Evolutionary conservation across 805 yeast genomes (phyloP).

Genomic region (Wickerhamomyces strasburgensis): DNA sequence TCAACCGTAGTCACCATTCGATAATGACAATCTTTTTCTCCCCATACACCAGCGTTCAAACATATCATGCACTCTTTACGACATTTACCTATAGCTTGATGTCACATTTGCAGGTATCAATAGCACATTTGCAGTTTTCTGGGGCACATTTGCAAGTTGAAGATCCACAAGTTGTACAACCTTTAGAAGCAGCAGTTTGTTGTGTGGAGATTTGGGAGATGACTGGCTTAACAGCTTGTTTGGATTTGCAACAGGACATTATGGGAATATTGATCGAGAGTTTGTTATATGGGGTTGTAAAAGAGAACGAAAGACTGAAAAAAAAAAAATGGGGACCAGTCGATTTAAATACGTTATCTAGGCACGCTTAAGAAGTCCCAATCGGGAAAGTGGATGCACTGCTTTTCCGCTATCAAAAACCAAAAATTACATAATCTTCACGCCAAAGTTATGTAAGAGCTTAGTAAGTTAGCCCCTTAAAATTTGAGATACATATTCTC

Average conservation of each 20-base stretch:
- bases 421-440: no score
- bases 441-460: no score
- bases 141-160: conserved; percentile 25
- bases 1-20: no score
- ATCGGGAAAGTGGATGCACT: conserved; percentile 17
- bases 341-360: no score
- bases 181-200: conserved; percentile 22
- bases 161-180: conserved; percentile 22
- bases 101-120: conserved; percentile 21
- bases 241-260: conserved; percentile 22
- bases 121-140: conserved; percentile 23
- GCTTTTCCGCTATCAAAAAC: no score
- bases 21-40: conserved; percentile 2
- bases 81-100: conserved; percentile 16
- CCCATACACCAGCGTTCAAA: no score
- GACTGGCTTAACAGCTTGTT: conserved; percentile 10
- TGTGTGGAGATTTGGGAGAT: conserved; percentile 14
- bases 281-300: no score
- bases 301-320: no score
- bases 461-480: background rate
- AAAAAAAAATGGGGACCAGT: no score
- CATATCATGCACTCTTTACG: no score
- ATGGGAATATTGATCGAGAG: no score
- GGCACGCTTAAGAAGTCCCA: conserved; percentile 10
- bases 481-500: background rate